Evolutionary conservation across 2,329 filamentous ascomycete species (phyloP).

Genomic region (Emmonsiellopsis sp.): DNA sequence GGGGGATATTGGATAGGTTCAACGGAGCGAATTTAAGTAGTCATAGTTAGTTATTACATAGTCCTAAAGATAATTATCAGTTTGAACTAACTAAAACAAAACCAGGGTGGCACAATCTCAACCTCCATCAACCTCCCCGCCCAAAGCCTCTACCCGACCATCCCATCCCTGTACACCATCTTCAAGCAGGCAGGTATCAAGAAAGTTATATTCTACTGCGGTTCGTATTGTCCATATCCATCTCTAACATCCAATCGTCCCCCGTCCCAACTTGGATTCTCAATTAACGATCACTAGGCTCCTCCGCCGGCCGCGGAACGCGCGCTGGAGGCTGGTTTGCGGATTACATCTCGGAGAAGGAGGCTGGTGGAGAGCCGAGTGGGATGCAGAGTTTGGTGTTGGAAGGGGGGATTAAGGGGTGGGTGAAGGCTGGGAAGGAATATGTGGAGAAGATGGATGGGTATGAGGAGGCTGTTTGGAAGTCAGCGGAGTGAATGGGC

Average conservation of each 20-base stretch:
- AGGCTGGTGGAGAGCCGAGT: slow-evolving; percentile 18
- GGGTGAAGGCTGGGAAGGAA: slow-evolving; percentile 40
- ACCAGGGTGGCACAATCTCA: slow-evolving; percentile 51
- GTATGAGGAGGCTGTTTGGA: slow-evolving; percentile 32
- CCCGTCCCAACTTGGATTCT: neutral
- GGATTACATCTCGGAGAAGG: slow-evolving; percentile 39
- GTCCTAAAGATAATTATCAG: neutral
- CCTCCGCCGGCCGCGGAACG: slow-evolving; percentile 45
- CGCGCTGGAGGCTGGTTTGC: slow-evolving; percentile 48
- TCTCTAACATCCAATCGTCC: neutral
- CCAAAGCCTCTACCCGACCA: slow-evolving; percentile 28
- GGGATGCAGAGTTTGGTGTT: slow-evolving; percentile 42
- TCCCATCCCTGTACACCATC: slow-evolving; percentile 27
- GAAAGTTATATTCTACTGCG: slow-evolving; percentile 33
- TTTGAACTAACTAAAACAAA: slow-evolving; percentile 1
- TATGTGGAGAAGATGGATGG: slow-evolving; percentile 42
- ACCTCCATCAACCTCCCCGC: slow-evolving; percentile 43
- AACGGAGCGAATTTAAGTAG: no score
- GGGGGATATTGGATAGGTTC: no score
- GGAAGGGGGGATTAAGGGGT: slow-evolving; percentile 46
- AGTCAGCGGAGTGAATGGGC: neutral
- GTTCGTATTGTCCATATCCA: slow-evolving; percentile 18
- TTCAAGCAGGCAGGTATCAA: slow-evolving; percentile 21
- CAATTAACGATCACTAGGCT: slow-evolving; percentile 30
- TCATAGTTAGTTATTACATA: no score